Percentiles rank a stretch among this genome's conserved stretches.
These are phyloP conservation scores for Lipomyces yamanashiensis DNA, from an alignment of 805 yeast genomes.

Conservation along the genomic window DNA sequence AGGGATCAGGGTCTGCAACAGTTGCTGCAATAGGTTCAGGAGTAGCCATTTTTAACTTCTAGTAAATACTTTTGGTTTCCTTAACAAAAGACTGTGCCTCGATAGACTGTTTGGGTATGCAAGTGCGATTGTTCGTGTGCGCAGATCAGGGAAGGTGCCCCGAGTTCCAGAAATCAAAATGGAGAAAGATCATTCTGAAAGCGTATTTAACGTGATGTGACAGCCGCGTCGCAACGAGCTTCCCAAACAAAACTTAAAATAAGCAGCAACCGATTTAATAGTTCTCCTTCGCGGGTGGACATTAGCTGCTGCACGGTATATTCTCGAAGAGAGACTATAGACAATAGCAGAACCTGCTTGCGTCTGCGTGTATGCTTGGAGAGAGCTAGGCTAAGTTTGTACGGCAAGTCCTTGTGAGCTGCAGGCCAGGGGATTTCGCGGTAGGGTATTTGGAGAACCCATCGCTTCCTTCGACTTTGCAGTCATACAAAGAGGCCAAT, in stretches of 20 bases:
- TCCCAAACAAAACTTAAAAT: neutral
- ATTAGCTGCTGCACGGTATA: too few species aligned
- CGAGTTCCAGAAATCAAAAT: neutral
- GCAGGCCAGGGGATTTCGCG: too few species aligned
- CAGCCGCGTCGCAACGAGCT: conserved; percentile 9
- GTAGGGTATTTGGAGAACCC: neutral
- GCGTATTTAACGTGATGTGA: neutral
- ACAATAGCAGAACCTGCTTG: too few species aligned
- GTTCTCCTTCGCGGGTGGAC: too few species aligned
- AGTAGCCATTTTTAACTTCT: neutral
- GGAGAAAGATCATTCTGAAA: neutral
- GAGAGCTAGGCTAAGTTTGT: too few species aligned
- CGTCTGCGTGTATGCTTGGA: too few species aligned
- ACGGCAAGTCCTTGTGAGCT: too few species aligned
- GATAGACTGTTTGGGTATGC: neutral
- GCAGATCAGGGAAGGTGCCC: conserved; percentile 1
- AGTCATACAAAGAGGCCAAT: too few species aligned
- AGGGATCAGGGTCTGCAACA: neutral
- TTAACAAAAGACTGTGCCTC: neutral
- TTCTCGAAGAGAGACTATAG: too few species aligned
- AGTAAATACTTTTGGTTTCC: neutral
- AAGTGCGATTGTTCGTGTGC: too few species aligned
- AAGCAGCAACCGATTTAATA: neutral
- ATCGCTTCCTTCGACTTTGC: neutral
- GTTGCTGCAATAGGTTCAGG: conserved; percentile 1